phyloP scores from a whole-genome alignment of 164 flowering plant species.

The Tetracentron sinense region DNA sequence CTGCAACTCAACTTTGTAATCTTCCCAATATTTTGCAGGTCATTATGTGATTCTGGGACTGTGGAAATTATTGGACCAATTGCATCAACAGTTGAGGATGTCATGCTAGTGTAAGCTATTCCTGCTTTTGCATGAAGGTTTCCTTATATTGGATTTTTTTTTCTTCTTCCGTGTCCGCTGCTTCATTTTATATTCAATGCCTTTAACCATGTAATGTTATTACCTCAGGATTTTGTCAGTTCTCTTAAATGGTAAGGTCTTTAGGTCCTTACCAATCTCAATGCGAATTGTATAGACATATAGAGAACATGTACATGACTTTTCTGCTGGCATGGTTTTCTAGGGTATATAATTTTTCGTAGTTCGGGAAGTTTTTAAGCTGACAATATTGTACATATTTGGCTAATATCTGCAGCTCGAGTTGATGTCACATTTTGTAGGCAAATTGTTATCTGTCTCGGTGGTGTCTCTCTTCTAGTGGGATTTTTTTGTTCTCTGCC shows the following conservation, averaged over 20 bases:
- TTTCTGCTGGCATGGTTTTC: no score
- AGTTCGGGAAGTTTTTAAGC: no score
- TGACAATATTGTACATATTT: no score
- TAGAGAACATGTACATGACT: no score
- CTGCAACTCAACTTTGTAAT: conserved; percentile 1
- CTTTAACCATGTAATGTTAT: no score
- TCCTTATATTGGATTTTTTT: not conserved
- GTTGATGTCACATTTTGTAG: no score
- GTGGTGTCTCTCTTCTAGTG: no score
- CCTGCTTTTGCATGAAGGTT: not conserved
- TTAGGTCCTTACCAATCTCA: not conserved
- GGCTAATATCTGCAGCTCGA: no score
- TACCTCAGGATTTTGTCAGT: not conserved
- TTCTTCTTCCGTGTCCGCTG: not conserved
- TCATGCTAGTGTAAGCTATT: conserved; percentile 72
- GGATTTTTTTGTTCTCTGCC: no score
- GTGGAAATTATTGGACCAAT: conserved; percentile 88
- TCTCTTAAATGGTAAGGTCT: not conserved
- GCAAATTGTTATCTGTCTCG: no score
- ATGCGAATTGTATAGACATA: no score
- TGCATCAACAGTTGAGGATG: conserved; percentile 88
- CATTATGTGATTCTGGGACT: conserved; percentile 76
- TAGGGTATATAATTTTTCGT: no score
- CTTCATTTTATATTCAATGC: not conserved
- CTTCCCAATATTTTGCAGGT: conserved; percentile 35